These are phyloP conservation scores for Arxiozyma bovina DNA, from an alignment of 1,139 yeast genomes.

Conservation along the genomic window DNA sequence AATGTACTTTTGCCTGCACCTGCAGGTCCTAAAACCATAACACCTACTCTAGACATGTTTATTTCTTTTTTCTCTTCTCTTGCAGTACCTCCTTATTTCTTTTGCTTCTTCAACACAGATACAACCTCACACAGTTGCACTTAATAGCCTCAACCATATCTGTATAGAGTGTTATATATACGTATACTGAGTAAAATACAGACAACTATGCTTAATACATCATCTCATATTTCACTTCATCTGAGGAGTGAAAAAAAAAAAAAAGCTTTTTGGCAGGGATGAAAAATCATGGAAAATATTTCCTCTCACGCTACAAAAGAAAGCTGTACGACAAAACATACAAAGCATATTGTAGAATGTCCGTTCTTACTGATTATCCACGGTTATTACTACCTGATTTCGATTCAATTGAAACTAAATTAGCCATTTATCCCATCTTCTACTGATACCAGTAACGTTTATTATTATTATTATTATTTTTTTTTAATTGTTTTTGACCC, in stretches of 20 bases:
- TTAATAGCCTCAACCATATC: not conserved
- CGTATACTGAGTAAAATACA: not conserved
- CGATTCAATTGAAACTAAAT: not conserved
- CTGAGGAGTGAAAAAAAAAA: not conserved
- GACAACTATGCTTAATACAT: too few relatives aligned
- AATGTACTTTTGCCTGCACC: slow-evolving; percentile 95
- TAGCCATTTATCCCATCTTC: not conserved
- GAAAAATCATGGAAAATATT: too few relatives aligned
- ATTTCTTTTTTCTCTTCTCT: not conserved
- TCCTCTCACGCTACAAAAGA: not conserved
- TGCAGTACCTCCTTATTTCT: not conserved
- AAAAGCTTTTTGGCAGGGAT: not conserved
- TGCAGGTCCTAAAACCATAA: slow-evolving; percentile 93
- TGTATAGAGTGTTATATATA: not conserved
- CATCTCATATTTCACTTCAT: not conserved
- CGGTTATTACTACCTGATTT: not conserved
- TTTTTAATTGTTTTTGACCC: not conserved
- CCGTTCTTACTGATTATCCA: not conserved
- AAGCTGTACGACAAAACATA: not conserved
- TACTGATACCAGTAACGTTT: not conserved
- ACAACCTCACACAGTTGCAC: not conserved
- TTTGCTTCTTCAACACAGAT: not conserved
- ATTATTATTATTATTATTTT: not conserved
- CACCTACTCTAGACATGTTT: slow-evolving; percentile 87
- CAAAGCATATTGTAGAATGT: not conserved